Conservation (phyloP, 176 grass and related monocot species). For the Cenchrus americanus region DNA sequence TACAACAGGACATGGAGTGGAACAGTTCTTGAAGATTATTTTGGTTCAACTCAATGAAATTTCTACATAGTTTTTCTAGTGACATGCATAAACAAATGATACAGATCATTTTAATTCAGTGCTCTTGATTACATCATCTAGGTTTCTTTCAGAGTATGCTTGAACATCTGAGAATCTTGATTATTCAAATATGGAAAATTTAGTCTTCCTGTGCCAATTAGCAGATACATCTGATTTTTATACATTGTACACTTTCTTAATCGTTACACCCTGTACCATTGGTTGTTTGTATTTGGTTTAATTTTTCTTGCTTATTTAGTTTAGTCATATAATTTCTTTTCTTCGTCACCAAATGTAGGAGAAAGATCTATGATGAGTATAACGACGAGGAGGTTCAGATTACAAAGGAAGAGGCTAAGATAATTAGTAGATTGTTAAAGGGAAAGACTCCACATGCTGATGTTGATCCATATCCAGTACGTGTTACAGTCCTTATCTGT, state of each 20-base stretch:
- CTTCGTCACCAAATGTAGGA: conserved; percentile 49
- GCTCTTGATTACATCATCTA: neutral
- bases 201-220: neutral
- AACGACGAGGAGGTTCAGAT: conserved; percentile 93
- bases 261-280: conserved; percentile 13
- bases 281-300: conserved; percentile 4
- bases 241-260: neutral
- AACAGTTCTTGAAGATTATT: neutral
- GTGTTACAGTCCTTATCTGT: conserved; percentile 29
- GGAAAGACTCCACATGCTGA: conserved; percentile 85
- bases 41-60: neutral
- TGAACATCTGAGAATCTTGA: conserved; percentile 6
- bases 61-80: neutral
- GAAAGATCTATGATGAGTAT: conserved; percentile 81
- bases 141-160: neutral
- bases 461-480: conserved; percentile 93
- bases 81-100: neutral
- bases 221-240: conserved; percentile 24
- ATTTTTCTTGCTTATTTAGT: conserved; percentile 27
- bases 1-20: neutral
- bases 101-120: conserved; percentile 1
- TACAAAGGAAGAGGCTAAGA: conserved; percentile 84
- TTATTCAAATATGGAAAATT: neutral
- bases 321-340: conserved; percentile 20
- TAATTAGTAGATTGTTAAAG: conserved; percentile 81